A percentile compares a stretch with the other conserved stretches of the same genome.
Conservation (phyloP, 2,329 filamentous ascomycete species). For the Cytospora mali region DNA sequence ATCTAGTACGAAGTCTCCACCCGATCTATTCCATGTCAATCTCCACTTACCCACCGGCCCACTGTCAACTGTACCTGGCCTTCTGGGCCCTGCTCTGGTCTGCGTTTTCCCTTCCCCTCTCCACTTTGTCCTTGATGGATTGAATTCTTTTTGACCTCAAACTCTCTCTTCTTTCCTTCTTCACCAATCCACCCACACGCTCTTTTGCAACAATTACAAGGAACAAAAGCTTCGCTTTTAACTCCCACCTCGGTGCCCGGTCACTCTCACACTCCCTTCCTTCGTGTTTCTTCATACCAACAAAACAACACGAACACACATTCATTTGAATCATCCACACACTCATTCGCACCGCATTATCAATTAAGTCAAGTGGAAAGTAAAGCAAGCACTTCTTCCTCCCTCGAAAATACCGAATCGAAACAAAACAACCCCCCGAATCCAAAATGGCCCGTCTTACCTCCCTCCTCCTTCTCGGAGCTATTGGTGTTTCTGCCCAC, state of each 20-base stretch:
- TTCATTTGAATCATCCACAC: slow-evolving; percentile 21
- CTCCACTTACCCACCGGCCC: not conserved
- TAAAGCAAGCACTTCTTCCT: slow-evolving; percentile 7
- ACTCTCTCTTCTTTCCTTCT: slow-evolving; percentile 5
- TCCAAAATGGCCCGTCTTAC: slow-evolving; percentile 31
- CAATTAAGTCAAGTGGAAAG: not conserved
- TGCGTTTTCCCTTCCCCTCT: not conserved
- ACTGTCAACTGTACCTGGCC: too few species aligned
- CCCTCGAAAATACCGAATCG: slow-evolving; percentile 1
- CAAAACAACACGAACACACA: slow-evolving; percentile 23
- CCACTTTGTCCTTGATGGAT: not conserved
- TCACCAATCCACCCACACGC: slow-evolving; percentile 17
- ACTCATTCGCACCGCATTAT: slow-evolving; percentile 13
- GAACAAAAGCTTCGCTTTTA: slow-evolving; percentile 19
- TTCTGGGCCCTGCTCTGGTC: too few species aligned
- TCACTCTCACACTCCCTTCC: slow-evolving; percentile 11
- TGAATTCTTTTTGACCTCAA: slow-evolving; percentile 14
- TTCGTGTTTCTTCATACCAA: slow-evolving; percentile 19
- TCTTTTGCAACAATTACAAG: slow-evolving; percentile 15
- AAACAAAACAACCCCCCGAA: not conserved
- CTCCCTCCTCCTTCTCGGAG: slow-evolving; percentile 38
- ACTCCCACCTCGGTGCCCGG: slow-evolving; percentile 16
- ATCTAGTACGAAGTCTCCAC: not conserved
- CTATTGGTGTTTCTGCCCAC: slow-evolving; percentile 38
- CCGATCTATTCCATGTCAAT: not conserved